Evolutionary conservation across 352 stramenopile species (phyloP), one percentile per base, ranked within the genome.

Genomic region (Plasmopara muralis): DNA sequence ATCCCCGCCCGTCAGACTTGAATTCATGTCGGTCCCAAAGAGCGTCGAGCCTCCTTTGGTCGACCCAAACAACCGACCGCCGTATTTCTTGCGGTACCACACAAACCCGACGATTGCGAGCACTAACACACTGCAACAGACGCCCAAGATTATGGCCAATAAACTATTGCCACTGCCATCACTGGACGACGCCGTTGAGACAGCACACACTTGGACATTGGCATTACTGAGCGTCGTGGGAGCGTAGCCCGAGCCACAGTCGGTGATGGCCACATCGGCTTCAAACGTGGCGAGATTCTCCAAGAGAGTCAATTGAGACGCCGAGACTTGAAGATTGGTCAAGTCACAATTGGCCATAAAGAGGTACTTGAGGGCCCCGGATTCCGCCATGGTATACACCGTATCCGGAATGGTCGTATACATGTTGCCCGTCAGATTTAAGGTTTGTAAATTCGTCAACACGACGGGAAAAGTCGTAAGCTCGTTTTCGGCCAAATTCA

Each of bases 341-440:
- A 89, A 55, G 59, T 84, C 81, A 43, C 70, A 83, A 28, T 43
- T 55, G 0, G 30, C 25, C 62, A 89, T 72, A 37, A 60, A 77
- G 20, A 88, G 44, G 15, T 62, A 70, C 47, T 72, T 70, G 30
- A 88, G 65, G 3, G 50, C 64, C 13, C 62, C 62, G 1, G 55
- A 62, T 7, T 64, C n/a, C 0, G 60, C 61, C 65, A 80, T 72
- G 2, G 49, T 58, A 47, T 69, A 89, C 10, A 87, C 44, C 15
- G 59, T 59, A 20, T 64, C 61, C 10, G 74, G 74, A 42, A 87
- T 76, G 7, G 48, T 65, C 6, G 62, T 63, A 16, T 84, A 68
- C 2, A 53, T 18, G 38, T 87, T 87, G 18, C 58, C 54, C 5
- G 69, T 68, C 12, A 87, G 41, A 33, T 86, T 82, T 20, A 83